Evolutionary conservation across 2,329 filamentous ascomycete species (phyloP), one percentile per base, ranked within the genome.

Genomic region (Aspergillus latus): DNA sequence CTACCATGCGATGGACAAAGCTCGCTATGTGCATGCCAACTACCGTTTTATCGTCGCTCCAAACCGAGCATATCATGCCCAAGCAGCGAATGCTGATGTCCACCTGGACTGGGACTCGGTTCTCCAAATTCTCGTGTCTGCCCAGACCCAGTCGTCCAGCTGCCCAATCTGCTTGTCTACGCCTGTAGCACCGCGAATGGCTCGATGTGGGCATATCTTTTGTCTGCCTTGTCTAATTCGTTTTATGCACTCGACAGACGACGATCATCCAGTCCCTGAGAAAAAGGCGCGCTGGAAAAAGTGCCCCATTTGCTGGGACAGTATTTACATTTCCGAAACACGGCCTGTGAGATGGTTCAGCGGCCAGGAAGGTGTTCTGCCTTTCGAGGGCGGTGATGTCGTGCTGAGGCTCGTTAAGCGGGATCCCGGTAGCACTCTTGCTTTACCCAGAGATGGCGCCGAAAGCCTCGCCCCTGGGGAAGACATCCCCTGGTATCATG

Each of bases 21-120:
- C 92, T 56, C 88, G 88, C 78, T 92, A 90, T 64, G 87, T 99
- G 13, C 92, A 99, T 73, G 92, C 94, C 62, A 99, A 99, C 73
- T 99, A 99, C 71, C 88, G 94, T 54, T 99, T 99, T 72, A 88
- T 99, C 57, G 92, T 99, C 50, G 87, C 90, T 58, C 93, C 94
- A 3, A 82, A 85, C 54, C 88, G 86, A 56, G 84, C 88, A 67
- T 99, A 97, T 71, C 82, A 84, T 58, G 83, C 84, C 5, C 92
- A 97, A 70, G 88, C 90, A 26, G 82, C 84, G 45, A 91, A 97
- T 72, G 89, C 94, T 16, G 93, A 99, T 73, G 82, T 92, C 47
- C 89, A 94, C 66, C 77, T 99, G 52, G 90, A 96, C 66, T 99
- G 94, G 94, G 84, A 86, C 62, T 86, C 90, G 63, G 89, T 99